A percentile compares a stretch with the other conserved stretches of the same genome.
Conservation (phyloP, 352 stramenopile species). For the Globisporangium paddicum region DNA sequence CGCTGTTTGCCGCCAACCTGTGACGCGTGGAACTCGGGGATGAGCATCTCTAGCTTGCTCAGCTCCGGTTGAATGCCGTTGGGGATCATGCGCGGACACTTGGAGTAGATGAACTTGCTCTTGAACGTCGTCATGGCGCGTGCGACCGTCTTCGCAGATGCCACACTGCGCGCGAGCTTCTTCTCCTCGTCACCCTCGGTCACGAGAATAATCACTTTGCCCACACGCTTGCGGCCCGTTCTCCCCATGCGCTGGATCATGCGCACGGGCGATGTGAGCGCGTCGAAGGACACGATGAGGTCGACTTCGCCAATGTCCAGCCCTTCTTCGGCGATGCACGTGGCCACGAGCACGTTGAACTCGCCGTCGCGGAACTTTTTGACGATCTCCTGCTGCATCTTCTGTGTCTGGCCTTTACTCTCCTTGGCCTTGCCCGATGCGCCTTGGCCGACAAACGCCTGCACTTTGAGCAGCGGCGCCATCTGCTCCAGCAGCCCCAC, state of each 20-base stretch:
- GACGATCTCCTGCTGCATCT: slow-evolving; percentile 94
- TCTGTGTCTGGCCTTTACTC: slow-evolving; percentile 91
- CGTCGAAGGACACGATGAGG: slow-evolving; percentile 93
- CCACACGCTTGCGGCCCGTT: slow-evolving; percentile 95
- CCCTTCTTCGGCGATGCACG: slow-evolving; percentile 95
- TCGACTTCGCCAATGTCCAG: slow-evolving; percentile 95
- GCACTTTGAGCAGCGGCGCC: slow-evolving; percentile 78
- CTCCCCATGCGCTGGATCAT: slow-evolving; percentile 95
- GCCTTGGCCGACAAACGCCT: slow-evolving; percentile 93
- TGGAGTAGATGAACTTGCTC: slow-evolving; percentile 84
- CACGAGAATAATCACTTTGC: slow-evolving; percentile 85
- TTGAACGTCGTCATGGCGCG: slow-evolving; percentile 86
- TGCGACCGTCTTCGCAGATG: slow-evolving; percentile 75
- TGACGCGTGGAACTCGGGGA: slow-evolving; percentile 73
- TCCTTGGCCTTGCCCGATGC: slow-evolving; percentile 78
- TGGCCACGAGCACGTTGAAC: slow-evolving; percentile 93
- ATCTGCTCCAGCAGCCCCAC: slow-evolving; percentile 68
- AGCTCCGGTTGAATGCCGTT: slow-evolving; percentile 42
- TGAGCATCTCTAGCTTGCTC: slow-evolving; percentile 59
- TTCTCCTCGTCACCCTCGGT: slow-evolving; percentile 89
- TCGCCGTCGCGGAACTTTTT: slow-evolving; percentile 78
- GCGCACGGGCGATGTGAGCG: slow-evolving; percentile 92
- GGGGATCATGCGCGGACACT: slow-evolving; percentile 71
- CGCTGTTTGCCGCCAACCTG: slow-evolving; percentile 60
- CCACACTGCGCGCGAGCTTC: slow-evolving; percentile 75